Evolutionary conservation across 163 green algal genomes (phyloP), one percentile per base, ranked within the genome.

Genomic region (Dunaliella salina): DNA sequence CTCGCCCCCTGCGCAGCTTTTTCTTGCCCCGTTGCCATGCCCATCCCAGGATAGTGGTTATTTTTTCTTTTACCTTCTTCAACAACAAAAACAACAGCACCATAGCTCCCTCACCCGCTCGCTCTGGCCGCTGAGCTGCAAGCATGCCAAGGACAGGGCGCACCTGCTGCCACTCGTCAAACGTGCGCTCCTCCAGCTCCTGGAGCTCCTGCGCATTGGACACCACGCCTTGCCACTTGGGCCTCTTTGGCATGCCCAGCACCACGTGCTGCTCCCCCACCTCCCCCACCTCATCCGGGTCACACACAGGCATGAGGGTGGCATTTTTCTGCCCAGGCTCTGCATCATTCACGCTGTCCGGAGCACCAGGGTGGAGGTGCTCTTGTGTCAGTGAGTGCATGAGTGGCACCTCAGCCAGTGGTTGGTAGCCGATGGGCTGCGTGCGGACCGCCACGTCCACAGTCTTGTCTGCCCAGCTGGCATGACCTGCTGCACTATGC

Each of bases 241-340:
- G 91, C 33, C 91, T 84, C 79, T 81, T 91, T 33, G 91, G 90
- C 88, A 94, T 92, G 69, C 87, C 88, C 80, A 93, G 83, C n/a
- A 45, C n/a, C 8, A 50, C 40, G 8, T 50, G 40, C 40, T 63
- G 59, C 80, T 89, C 86, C 30, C 35, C 33, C 11, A 69, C 87
- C 46, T 89, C 90, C 22, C 90, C 88, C 59, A 92, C 88, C 83
- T 94, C 90, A 45, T 72, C 84, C 34, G 86, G 33, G 33, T 71
- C 33, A n/a, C 90, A 85, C 0, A 83, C 75, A 30, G 88, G 84
- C 83, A 92, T 85, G 24, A 80, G 80, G 4, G 35, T 67, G 81
- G 59, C 69, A 67, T 82, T 33, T n/a, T 57, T 24, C 20, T 11
- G 0, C 15, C 33, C 71, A 26, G 22, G 33, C 80, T 34, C 40